These are phyloP conservation scores for Lecanicillium sp. DNA, from an alignment of 2,329 filamentous ascomycete genomes.

Conservation along the genomic window DNA sequence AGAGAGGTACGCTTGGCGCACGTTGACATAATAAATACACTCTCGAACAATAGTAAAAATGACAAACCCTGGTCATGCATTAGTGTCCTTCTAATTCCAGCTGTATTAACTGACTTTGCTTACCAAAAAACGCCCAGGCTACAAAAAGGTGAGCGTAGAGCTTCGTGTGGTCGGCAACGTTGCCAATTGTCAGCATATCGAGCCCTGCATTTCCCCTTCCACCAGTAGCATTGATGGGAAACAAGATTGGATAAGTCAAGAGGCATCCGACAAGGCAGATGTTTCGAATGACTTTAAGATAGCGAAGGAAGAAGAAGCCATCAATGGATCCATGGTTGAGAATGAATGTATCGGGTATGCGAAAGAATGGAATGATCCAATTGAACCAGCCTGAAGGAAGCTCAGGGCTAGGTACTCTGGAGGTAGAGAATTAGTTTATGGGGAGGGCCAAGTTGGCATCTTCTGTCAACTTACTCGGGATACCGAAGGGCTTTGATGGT, in stretches of 20 bases:
- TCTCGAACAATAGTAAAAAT: slow-evolving; percentile 84
- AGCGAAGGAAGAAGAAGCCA: slow-evolving; percentile 83
- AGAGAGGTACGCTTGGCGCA: slow-evolving; percentile 89
- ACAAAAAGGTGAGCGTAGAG: slow-evolving; percentile 78
- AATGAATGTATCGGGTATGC: slow-evolving; percentile 65
- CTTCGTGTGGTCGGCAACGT: slow-evolving; percentile 52
- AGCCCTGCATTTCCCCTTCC: slow-evolving; percentile 57
- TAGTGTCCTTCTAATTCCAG: neutral
- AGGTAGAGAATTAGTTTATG: slow-evolving; percentile 3
- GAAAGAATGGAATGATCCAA: slow-evolving; percentile 61
- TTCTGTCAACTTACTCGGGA: slow-evolving; percentile 26
- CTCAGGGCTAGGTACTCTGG: slow-evolving; percentile 47
- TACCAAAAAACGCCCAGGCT: slow-evolving; percentile 65
- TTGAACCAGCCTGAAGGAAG: slow-evolving; percentile 55
- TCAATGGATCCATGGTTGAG: slow-evolving; percentile 90
- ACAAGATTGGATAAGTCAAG: slow-evolving; percentile 82
- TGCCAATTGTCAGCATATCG: slow-evolving; percentile 71
- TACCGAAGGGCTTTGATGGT: slow-evolving; percentile 40
- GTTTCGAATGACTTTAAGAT: slow-evolving; percentile 57
- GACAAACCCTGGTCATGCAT: slow-evolving; percentile 56
- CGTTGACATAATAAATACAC: slow-evolving; percentile 83
- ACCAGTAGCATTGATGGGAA: slow-evolving; percentile 80
- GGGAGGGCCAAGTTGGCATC: too few species aligned
- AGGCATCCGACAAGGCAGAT: slow-evolving; percentile 76
- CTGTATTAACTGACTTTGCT: neutral